These are phyloP conservation scores for Tulasnella sp. DNA, from an alignment of 768 basidiomycete species.

Conservation along the genomic window DNA sequence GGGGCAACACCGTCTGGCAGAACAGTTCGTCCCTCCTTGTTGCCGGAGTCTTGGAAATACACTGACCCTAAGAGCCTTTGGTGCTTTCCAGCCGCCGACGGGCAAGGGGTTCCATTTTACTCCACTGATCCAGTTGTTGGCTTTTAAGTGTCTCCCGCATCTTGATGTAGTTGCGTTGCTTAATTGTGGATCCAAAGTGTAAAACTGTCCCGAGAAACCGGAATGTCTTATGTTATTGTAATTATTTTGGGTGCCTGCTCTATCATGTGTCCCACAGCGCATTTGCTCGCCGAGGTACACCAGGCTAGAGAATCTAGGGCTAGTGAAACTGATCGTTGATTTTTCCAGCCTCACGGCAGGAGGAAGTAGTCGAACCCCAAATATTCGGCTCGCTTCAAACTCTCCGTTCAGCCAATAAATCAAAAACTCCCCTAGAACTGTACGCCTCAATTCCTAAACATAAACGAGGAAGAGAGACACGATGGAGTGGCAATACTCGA, in stretches of 20 bases:
- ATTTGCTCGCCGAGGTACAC: neutral
- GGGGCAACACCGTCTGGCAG: constrained; percentile 37
- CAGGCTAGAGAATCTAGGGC: neutral
- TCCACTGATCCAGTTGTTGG: neutral
- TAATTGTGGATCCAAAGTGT: neutral
- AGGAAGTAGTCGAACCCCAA: neutral
- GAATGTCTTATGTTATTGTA: neutral
- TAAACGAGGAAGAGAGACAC: neutral
- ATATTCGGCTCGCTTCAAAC: neutral
- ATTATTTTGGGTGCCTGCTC: neutral
- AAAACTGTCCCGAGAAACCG: neutral
- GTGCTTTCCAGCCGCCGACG: constrained; percentile 19
- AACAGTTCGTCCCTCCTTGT: constrained; percentile 23
- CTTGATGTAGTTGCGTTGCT: neutral
- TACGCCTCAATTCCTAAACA: neutral
- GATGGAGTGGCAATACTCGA: too few species aligned
- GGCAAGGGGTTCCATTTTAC: constrained; percentile 5
- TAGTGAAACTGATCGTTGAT: neutral
- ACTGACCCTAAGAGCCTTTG: neutral
- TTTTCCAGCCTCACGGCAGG: neutral
- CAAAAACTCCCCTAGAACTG: neutral
- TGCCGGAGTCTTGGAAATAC: neutral
- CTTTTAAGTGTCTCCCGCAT: neutral
- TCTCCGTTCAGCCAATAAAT: neutral
- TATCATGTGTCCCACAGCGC: too few species aligned